phyloP scores from a whole-genome alignment of 805 yeast genomes.

The Myxozyma neotropica region DNA sequence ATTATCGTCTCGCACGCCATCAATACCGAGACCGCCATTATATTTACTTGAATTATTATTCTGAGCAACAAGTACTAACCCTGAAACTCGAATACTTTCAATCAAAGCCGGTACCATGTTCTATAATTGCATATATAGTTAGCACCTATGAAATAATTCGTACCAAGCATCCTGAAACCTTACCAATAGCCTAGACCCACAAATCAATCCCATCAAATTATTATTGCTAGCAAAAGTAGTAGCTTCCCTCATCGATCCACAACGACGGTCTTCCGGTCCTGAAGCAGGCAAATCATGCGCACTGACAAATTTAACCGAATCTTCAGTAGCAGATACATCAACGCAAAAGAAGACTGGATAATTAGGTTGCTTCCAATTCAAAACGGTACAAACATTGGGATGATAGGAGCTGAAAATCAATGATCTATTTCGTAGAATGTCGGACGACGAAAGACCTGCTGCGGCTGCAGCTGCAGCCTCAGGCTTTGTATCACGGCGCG shows the following conservation, averaged over 20 bases:
- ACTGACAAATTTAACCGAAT: constrained; percentile 45
- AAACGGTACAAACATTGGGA: constrained; percentile 85
- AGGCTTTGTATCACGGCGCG: constrained; percentile 39
- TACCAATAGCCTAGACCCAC: constrained; percentile 68
- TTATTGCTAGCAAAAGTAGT: constrained; percentile 77
- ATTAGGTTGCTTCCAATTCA: constrained; percentile 98
- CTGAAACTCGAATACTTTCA: constrained; percentile 74
- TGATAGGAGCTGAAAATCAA: constrained; percentile 83
- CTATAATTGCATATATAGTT: not conserved
- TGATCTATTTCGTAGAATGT: constrained; percentile 40
- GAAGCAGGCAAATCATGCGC: constrained; percentile 40
- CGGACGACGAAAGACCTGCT: constrained; percentile 27
- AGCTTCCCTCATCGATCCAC: constrained; percentile 76
- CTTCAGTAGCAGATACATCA: constrained; percentile 43
- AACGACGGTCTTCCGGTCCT: constrained; percentile 40
- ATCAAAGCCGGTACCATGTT: constrained; percentile 70
- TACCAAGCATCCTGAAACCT: constrained; percentile 21
- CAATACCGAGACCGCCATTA: constrained; percentile 47
- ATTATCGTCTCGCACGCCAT: constrained; percentile 67
- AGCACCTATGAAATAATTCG: not conserved
- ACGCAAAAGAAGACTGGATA: constrained; percentile 89
- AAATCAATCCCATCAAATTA: constrained; percentile 80
- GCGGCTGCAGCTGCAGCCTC: constrained; percentile 29
- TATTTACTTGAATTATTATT: constrained; percentile 16
- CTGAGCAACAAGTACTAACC: constrained; percentile 62